Base-by-base conservation (phyloP, 1,139 yeast genomes). In the Pichia sp. region DNA sequence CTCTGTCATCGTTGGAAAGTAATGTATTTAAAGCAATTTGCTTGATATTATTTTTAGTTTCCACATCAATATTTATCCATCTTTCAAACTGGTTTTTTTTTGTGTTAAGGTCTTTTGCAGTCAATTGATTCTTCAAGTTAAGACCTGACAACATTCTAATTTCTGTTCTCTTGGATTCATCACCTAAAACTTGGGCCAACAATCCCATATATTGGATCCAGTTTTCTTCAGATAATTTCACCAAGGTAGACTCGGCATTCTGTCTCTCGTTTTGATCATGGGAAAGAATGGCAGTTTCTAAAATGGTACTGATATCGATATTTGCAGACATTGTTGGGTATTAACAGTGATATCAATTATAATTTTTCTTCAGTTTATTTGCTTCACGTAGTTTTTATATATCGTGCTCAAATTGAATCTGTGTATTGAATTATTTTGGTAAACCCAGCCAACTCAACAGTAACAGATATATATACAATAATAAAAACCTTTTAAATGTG, bases 71-170 rank as follows among this genome's bases (percentile, higher is more conserved):
- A 28, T 66, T 61, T 37, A 75, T 61, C 94, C 94, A 84, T 44
- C 84, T 71, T 49, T 72, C 73, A 7, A 77, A 77, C 56, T 76
- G 81, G 34, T 69, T 75, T 41, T 64, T 65, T 52, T 69, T 75
- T 50, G 74, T 75, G 31, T 63, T 64, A 2, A 67, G 51, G 55
- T 81, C 88, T 61, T 88, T 92, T 16, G 97, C 80, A 5, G 86
- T 79, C 56, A 92, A 73, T 66, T 85, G 87, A 66, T 92, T 92
- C 69, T 92, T 92, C 57, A 88, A 68, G 16, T 83, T 86, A 52
- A 92, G 71, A 41, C 95, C 95, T 4, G 98, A 96, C 64, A 94
- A 77, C 75, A 87, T 86, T 60, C 97, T 75, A 44, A 88, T 95
- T 66, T 90, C 97, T 6, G 85, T 69, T 56, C 76, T 79, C 50